These are phyloP conservation scores for Phytophthora fragariaefolia DNA, from an alignment of 352 stramenopile species.

Conservation along the genomic window DNA sequence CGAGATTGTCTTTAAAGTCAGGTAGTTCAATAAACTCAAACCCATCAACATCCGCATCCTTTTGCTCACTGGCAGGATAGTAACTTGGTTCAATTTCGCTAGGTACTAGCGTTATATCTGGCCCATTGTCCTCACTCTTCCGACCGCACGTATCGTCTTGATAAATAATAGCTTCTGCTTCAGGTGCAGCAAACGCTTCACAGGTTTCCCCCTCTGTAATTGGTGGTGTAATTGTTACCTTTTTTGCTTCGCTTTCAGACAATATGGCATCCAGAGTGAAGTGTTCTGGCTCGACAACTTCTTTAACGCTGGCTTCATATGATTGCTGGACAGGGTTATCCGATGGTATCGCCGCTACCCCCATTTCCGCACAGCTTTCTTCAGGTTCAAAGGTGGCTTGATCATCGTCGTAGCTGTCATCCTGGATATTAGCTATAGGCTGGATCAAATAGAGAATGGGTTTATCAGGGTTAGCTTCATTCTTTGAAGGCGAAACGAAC, in stretches of 20 bases:
- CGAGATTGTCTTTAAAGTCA: not conserved
- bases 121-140: constrained; percentile 23
- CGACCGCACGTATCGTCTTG: not conserved
- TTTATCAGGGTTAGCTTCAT: not conserved
- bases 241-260: not conserved
- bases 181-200: not conserved
- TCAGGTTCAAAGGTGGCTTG: constrained; percentile 31
- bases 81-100: constrained; percentile 1
- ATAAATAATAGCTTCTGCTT: not conserved
- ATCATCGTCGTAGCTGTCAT: constrained; percentile 34
- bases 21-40: constrained; percentile 27
- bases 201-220: not conserved
- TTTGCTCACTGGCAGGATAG: constrained; percentile 4
- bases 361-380: constrained; percentile 20
- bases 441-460: not conserved
- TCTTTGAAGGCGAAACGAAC: constrained; percentile 23
- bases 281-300: too few relatives aligned
- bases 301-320: too few relatives aligned
- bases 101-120: not conserved
- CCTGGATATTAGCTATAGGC: not conserved
- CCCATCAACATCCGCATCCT: not conserved
- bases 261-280: too few relatives aligned
- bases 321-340: not conserved
- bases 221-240: not conserved
- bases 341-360: not conserved